Base-by-base conservation (phyloP, 1,284 basidiomycete genomes). In the Mycena sp. region DNA sequence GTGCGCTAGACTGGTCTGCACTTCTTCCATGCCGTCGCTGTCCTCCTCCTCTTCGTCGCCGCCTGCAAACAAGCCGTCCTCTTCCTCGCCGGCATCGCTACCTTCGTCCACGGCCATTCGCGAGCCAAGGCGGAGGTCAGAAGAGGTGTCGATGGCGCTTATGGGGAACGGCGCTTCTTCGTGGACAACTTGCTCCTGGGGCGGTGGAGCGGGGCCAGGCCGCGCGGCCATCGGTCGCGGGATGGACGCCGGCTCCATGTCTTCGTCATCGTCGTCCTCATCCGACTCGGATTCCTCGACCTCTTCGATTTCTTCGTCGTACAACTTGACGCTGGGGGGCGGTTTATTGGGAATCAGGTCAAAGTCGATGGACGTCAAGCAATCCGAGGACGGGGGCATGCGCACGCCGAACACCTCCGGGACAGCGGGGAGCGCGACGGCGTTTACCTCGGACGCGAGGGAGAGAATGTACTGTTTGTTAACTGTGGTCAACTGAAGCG, bases 371-470 rank as follows among this genome's bases (percentile, higher is more conserved):
- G 93, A 85, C 12, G 95, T 94, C 37, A 99, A 85, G 59, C 95
- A 92, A 41, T 98, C 94, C 26, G 88, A 80, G 12, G 87, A 73
- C 3, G 92, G 90, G 0, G 97, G 97, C 21, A 99, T 81, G 21
- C 96, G 90, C 49, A 99, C 87, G 35, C 96, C 97, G 78, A 98
- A 98, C 1, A 95, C 90, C 80, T 99, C 97, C n/a, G 93, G 93
- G 11, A 99, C 91, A 3, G 94, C 81, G 3, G 97, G 97, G 4
- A 99, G 85, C 0, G 97, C 95, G 29, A 88, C 84, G 1, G 92
- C 85, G 77, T 99, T 99, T 45, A 96, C 92, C 75, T 96, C 92
- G 5, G 94, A 89, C 1, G 98, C 96, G 26, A 99, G 83, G 7
- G 93, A 91, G 38, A 95, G 87, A 11, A 94, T 85, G 78, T 98